Evolutionary conservation across 257 asterid genomes (phyloP).

Genomic region (Rehmannia glutinosa): DNA sequence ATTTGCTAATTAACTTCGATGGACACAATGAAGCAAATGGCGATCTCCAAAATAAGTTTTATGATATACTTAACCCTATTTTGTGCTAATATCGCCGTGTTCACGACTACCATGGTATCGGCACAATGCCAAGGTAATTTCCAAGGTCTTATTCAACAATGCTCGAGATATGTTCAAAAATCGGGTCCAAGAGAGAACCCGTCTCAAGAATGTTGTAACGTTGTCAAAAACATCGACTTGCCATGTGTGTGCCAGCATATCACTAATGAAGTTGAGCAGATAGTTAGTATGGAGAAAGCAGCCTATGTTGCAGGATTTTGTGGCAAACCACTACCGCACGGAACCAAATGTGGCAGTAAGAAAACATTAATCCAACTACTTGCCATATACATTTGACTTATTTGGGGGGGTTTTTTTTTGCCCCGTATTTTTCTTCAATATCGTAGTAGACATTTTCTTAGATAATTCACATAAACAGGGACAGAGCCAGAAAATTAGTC

Average conservation of each 20-base stretch:
- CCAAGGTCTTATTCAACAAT: constrained; percentile 45
- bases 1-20: neutral
- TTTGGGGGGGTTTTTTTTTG: neutral
- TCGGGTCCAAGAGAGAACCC: constrained; percentile 40
- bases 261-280: constrained; percentile 32
- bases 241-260: constrained; percentile 47
- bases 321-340: constrained; percentile 47
- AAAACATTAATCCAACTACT: neutral
- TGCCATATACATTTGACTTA: neutral
- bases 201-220: constrained; percentile 45
- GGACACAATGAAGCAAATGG: constrained; percentile 10
- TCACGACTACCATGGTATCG: constrained; percentile 17
- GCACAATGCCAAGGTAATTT: constrained; percentile 65
- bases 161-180: constrained; percentile 47
- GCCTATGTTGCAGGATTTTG: constrained; percentile 39
- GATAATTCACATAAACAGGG: too few relatives aligned
- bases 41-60: constrained; percentile 2
- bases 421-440: too few relatives aligned
- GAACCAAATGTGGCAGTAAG: constrained; percentile 66
- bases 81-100: neutral
- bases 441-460: too few relatives aligned
- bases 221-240: constrained; percentile 38
- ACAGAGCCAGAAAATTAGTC: too few relatives aligned
- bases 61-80: constrained; percentile 18
- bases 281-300: constrained; percentile 64